These are phyloP conservation scores for Penicillium nordicum DNA, from an alignment of 2,329 filamentous ascomycete species.

Conservation along the genomic window DNA sequence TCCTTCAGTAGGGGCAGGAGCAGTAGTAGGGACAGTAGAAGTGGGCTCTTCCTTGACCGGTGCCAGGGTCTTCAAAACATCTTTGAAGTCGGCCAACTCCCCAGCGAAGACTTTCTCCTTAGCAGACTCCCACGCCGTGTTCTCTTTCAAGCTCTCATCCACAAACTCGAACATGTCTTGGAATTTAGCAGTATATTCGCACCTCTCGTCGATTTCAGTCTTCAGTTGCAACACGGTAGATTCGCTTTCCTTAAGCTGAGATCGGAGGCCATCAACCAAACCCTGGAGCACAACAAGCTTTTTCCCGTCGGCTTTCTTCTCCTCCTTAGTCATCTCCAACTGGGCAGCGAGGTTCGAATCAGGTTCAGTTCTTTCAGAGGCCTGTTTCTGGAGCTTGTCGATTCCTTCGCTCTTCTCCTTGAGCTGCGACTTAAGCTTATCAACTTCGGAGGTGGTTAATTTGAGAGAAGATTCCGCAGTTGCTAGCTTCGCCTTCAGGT, in stretches of 20 bases:
- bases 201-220: conserved; percentile 40
- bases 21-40: conserved; percentile 1
- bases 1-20: conserved; percentile 16
- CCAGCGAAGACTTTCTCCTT: conserved; percentile 35
- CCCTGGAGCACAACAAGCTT: conserved; percentile 52
- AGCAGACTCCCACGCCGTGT: conserved; percentile 34
- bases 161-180: conserved; percentile 41
- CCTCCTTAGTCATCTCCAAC: conserved; percentile 35
- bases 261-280: conserved; percentile 54
- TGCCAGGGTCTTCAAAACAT: conserved; percentile 32
- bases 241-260: conserved; percentile 54
- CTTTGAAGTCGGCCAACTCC: conserved; percentile 34
- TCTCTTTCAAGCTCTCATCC: conserved; percentile 38
- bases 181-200: conserved; percentile 32
- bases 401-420: conserved; percentile 43
- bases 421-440: conserved; percentile 37
- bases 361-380: conserved; percentile 22
- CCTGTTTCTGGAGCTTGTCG: conserved; percentile 32
- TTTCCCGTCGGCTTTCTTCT: conserved; percentile 48
- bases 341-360: conserved; percentile 29
- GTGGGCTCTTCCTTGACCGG: conserved; percentile 18
- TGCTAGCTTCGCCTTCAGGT: conserved; percentile 38
- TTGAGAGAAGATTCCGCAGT: conserved; percentile 32
- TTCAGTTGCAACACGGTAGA: conserved; percentile 47
- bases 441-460: conserved; percentile 28